A percentile compares a stretch with the other conserved stretches of the same genome.
These are phyloP conservation scores for Nothophytophthora sp. DNA, from an alignment of 352 stramenopile species.

Conservation along the genomic window DNA sequence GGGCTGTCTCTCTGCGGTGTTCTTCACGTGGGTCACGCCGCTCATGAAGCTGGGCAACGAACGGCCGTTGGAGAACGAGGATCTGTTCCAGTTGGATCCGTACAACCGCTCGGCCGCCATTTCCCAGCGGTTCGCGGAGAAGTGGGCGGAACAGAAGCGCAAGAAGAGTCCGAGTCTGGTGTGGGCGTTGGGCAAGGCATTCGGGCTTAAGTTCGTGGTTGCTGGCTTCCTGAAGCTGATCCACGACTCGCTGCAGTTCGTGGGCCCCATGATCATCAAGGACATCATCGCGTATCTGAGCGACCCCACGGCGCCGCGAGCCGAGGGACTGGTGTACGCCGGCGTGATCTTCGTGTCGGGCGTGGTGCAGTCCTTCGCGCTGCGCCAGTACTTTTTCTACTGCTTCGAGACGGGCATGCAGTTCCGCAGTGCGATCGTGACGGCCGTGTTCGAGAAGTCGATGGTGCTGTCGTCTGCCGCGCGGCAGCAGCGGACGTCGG, in stretches of 20 bases:
- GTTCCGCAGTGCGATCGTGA: slow-evolving; percentile 74
- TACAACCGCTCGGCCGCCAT: slow-evolving; percentile 62
- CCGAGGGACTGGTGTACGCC: slow-evolving; percentile 61
- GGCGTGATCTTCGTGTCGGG: slow-evolving; percentile 69
- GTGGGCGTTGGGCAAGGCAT: slow-evolving; percentile 45
- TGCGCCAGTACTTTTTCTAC: slow-evolving; percentile 88
- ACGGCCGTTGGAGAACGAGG: slow-evolving; percentile 73
- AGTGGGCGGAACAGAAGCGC: slow-evolving; percentile 44
- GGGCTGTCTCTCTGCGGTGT: slow-evolving; percentile 53
- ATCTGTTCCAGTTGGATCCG: slow-evolving; percentile 86
- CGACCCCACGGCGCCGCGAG: slow-evolving; percentile 57
- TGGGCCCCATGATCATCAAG: slow-evolving; percentile 83
- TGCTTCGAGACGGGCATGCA: slow-evolving; percentile 81
- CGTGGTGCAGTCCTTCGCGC: slow-evolving; percentile 73
- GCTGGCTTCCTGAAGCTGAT: slow-evolving; percentile 78
- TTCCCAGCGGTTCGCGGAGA: slow-evolving; percentile 38
- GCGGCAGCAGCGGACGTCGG: slow-evolving; percentile 81
- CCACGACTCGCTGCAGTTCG: slow-evolving; percentile 85
- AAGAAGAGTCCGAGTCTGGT: slow-evolving; percentile 49
- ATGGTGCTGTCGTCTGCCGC: slow-evolving; percentile 82
- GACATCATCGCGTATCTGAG: slow-evolving; percentile 83
- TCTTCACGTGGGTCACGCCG: slow-evolving; percentile 90
- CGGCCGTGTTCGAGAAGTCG: slow-evolving; percentile 80
- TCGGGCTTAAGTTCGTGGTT: slow-evolving; percentile 54
- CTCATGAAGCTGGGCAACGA: slow-evolving; percentile 86